Evolutionary conservation across 208 protist genomes (phyloP), one percentile per base, ranked within the genome.

Genomic region (Leishmania aethiopica): DNA sequence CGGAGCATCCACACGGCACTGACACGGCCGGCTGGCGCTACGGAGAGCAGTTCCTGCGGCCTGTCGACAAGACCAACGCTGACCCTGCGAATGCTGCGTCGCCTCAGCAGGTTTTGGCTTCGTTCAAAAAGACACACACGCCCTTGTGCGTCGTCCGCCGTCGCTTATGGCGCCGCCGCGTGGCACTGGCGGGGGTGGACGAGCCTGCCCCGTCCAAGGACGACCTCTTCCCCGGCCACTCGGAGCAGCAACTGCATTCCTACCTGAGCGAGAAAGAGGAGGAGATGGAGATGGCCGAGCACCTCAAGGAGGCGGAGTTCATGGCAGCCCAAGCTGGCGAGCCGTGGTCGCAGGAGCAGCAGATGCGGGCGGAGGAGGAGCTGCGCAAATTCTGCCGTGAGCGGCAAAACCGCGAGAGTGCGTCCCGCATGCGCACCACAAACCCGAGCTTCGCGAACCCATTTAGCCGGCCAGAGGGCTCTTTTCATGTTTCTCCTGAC

Each of bases 1-100:
- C 55, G 53, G 53, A 81, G 55, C 87, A 94, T 73, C 86, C 84
- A 19, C 80, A 81, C 47, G 88, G 91, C 69, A 87, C 79, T 35
- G 88, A 92, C 78, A 51, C 62, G 2, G 83, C 67, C 13, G 91
- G 89, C 49, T 94, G 91, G 88, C 91, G 91, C 64, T 94, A 93
- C 73, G 88, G 80, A 25, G 73, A 84, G 59, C 55, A 76, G 51
- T 90, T 88, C 77, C 77, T 88, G 47, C 19, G 6, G 11, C 25
- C 84, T 28, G 53, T 45, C 64, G 77, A 81, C 66, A 37, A 51
- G 45, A 67, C 25, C 75, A 75, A 75, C 49, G 60, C 78, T 4
- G 51, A 69, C 25, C 55, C 17, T 19, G 25, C 35, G 32, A 19
- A 69, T 55, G 32, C 3, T 35, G 57, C 64, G 37, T n/a, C 28